Evolutionary conservation across 139 green algal species (phyloP), one percentile per base, ranked within the genome.

Genomic region (Coelastrella sp.): DNA sequence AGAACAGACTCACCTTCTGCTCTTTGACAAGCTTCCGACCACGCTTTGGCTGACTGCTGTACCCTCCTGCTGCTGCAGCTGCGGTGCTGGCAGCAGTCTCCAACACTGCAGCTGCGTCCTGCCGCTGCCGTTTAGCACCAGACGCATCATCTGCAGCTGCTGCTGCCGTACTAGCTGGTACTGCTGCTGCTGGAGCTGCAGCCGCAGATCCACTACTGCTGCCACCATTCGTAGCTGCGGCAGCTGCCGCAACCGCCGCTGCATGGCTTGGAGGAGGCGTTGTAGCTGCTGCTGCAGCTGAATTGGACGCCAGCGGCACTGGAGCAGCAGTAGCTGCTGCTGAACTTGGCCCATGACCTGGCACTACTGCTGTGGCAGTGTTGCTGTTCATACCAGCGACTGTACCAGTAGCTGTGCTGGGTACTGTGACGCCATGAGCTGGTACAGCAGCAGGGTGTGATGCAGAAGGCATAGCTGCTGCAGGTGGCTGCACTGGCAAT

Each of bases 21-120:
- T 94, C 92, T 80, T 94, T 94, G 7, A 91, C 80, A 8, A 91
- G 59, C 47, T 91, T 83, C 47, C 89, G 71, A 8, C 89, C 89
- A 57, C 91, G 22, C 73, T 94, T 94, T 0, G 80, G 57, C 57
- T 90, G 83, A 20, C 61, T 85, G 32, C 58, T 83, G 7, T 58
- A 60, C 86, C 32, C 32, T 47, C 32, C 32, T 47, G 32, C 32
- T 4, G 17, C 80, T 11, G 79, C 79, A 17, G 81, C 91, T 17
- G 66, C 76, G 16, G 86, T 76, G n/a, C 59, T 87, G 2, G 76
- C 80, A 58, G 58, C 68, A 20, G 78, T 73, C 19, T 65, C 65
- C 14, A 47, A n/a, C 68, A 78, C 79, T 60, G 57, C 32, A 60
- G 73, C 8, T 19, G 14, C 57, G 22, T 88, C 77, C 0, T 47